Base-by-base conservation (phyloP, 148 eudicot species). In the Polygonum aviculare region DNA sequence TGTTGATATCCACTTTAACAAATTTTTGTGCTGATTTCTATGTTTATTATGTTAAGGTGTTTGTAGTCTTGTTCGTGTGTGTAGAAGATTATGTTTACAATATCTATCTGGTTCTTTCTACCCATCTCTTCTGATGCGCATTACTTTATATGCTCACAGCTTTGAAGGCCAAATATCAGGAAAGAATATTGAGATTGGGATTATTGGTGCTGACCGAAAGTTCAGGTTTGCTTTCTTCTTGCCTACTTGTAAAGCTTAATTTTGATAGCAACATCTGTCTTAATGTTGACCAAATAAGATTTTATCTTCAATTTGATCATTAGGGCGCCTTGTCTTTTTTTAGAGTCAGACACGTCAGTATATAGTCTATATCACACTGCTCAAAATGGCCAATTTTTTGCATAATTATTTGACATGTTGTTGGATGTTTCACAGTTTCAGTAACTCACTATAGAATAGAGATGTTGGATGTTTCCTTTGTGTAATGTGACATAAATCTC, bases 161-260 rank as follows among this genome's bases (percentile, higher is more conserved):
- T 94, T 94, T 81, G 98, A 94, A 87, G 98, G 98, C 77, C 97
- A 94, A 81, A 92, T 94, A 73, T 90, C 96, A 5, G 86, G 88
- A 62, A 94, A 92, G 80, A 94, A 94, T 72, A 94, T 94, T 47
- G 98, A 94, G 86, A 94, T 94, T 82, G 98, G 98, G 67, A 88
- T 94, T 14, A 94, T 94, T 72, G 93, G 95, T 36, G 47, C 77
- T 60, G 98, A 94, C 88, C 85, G 55, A 79, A 87, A 79, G 80
- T 94, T 94, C 90, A 94, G 93, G 98, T 79, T 75, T 80, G 89
- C 77, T 54, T 12, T 77, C 19, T 65, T 41, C 19, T 19, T 5
- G 31, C 26, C 38, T 45, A 16, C 41, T 74, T 26, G n/a, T 39
- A 2, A 50, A 50, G 41, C 45, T 74, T 50, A 15, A 31, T 62